These are phyloP conservation scores for Parafenestella ontariensis DNA, from an alignment of 2,329 filamentous ascomycete genomes.

Conservation along the genomic window DNA sequence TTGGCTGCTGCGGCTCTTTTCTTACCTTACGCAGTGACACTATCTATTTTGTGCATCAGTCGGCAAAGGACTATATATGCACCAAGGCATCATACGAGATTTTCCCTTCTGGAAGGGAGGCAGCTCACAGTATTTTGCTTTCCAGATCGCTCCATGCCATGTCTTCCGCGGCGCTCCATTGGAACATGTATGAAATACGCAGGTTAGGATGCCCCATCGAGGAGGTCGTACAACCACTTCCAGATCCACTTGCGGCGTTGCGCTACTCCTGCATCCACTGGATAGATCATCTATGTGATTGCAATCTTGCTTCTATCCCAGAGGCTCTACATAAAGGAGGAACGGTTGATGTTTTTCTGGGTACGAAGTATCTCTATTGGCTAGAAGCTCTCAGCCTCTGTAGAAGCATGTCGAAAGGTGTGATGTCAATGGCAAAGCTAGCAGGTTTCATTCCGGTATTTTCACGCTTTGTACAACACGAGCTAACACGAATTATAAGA, in stretches of 20 bases:
- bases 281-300: slow-evolving; percentile 43
- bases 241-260: slow-evolving; percentile 33
- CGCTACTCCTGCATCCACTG: slow-evolving; percentile 43
- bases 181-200: slow-evolving; percentile 34
- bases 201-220: slow-evolving; percentile 21
- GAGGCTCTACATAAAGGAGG: no score
- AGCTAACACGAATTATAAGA: not conserved
- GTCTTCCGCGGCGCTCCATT: slow-evolving; percentile 22
- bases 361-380: slow-evolving; percentile 18
- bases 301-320: no score
- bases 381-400: slow-evolving; percentile 13
- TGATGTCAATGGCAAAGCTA: slow-evolving; percentile 12
- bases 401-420: slow-evolving; percentile 6
- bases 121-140: slow-evolving; percentile 19
- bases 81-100: slow-evolving; percentile 27
- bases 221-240: slow-evolving; percentile 22
- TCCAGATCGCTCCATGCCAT: slow-evolving; percentile 40
- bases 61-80: slow-evolving; percentile 53
- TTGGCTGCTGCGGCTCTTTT: slow-evolving; percentile 49
- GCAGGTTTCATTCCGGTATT: slow-evolving; percentile 4
- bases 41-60: slow-evolving; percentile 51
- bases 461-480: not conserved
- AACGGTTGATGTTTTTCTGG: slow-evolving; percentile 8
- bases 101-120: slow-evolving; percentile 34
- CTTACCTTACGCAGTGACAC: slow-evolving; percentile 17